phyloP scores from a whole-genome alignment of 2,329 filamentous ascomycete genomes.

The Phoma herbarum region DNA sequence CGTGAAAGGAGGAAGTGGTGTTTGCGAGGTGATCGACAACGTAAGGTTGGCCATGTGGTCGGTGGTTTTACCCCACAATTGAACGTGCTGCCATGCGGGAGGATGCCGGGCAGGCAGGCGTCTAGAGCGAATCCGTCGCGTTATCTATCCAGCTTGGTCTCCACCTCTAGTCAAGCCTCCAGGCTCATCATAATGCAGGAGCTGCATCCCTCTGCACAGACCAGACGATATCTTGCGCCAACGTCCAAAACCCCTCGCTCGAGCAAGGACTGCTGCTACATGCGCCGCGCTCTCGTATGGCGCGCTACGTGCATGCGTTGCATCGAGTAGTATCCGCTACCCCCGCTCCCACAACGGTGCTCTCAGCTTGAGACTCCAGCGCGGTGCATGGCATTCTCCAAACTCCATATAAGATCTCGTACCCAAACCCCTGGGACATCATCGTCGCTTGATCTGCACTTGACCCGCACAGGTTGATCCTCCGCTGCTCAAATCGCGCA shows the following conservation, averaged over 20 bases:
- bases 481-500: conserved; percentile 8
- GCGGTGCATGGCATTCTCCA: conserved; percentile 4
- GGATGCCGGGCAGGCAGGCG: conserved; percentile 12
- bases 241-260: conserved; percentile 9
- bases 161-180: conserved; percentile 17
- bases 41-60: not conserved
- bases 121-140: conserved; percentile 17
- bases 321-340: conserved; percentile 11
- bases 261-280: conserved; percentile 3
- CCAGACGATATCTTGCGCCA: conserved; percentile 4
- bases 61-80: conserved; percentile 18
- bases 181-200: conserved; percentile 3
- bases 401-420: conserved; percentile 23
- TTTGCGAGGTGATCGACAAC: conserved; percentile 1
- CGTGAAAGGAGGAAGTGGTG: not conserved
- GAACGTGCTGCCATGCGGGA: conserved; percentile 10
- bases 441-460: conserved; percentile 9
- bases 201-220: conserved; percentile 19
- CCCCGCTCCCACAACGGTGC: conserved; percentile 9
- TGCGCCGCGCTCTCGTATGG: conserved; percentile 11
- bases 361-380: conserved; percentile 9
- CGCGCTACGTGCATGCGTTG: conserved; percentile 15
- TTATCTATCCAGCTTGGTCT: conserved; percentile 18
- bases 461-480: conserved; percentile 7
- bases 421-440: conserved; percentile 2